A percentile compares a stretch with the other conserved stretches of the same genome.
Evolutionary conservation across 176 grass and related monocot genomes (phyloP).

Genomic region (Oryza officinalis): DNA sequence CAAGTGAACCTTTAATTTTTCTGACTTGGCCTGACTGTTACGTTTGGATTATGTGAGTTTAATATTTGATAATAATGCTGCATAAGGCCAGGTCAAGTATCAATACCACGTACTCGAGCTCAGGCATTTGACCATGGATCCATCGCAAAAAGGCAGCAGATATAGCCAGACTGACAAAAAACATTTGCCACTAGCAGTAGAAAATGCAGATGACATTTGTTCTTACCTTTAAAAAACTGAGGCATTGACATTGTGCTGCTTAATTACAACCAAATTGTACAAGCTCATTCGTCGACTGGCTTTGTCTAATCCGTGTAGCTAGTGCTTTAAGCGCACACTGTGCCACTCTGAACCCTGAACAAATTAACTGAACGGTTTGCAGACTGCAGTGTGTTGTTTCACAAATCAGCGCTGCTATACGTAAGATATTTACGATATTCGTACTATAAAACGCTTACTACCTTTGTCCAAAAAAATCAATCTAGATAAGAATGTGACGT

Average conservation of each 20-base stretch:
- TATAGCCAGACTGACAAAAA: neutral
- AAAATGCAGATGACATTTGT: neutral
- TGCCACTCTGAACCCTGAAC: neutral
- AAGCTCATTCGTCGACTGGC: neutral
- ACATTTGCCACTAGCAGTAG: neutral
- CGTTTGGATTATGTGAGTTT: neutral
- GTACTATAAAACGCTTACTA: too few relatives aligned
- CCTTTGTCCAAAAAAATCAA: too few relatives aligned
- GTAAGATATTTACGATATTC: too few relatives aligned
- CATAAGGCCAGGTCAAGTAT: neutral
- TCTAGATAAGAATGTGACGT: too few relatives aligned
- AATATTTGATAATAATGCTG: neutral
- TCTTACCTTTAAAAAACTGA: neutral
- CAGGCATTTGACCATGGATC: neutral
- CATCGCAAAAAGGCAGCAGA: neutral
- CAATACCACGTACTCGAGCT: neutral
- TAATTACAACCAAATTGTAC: neutral
- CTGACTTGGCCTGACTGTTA: neutral
- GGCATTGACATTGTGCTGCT: neutral
- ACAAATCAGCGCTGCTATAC: too few relatives aligned
- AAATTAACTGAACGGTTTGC: too few relatives aligned
- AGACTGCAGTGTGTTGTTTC: too few relatives aligned
- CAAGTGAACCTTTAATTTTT: neutral
- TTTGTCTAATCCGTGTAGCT: neutral
- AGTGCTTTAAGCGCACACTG: neutral